These are phyloP conservation scores for Bipolaris oryzae DNA, from an alignment of 2,329 filamentous ascomycete genomes.

Conservation along the genomic window DNA sequence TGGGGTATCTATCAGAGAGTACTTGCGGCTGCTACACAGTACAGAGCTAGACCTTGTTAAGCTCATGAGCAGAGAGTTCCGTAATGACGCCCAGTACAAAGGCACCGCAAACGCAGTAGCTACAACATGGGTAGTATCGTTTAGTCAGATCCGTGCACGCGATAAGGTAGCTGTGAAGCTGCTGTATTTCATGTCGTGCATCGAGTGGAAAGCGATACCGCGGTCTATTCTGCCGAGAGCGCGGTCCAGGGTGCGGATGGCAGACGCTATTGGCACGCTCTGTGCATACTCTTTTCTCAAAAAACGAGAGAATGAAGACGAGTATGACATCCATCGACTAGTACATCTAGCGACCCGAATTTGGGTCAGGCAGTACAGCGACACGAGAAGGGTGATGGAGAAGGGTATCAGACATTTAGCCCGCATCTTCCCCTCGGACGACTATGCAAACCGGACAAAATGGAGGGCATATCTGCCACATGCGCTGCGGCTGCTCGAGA, in stretches of 20 bases:
- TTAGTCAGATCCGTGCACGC: conserved; percentile 41
- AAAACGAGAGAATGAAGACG: conserved; percentile 2
- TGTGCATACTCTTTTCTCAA: conserved; percentile 30
- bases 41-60: conserved; percentile 42
- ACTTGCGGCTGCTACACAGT: conserved; percentile 43
- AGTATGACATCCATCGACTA: conserved; percentile 19
- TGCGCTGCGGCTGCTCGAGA: background rate
- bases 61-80: conserved; percentile 50
- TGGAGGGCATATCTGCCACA: background rate
- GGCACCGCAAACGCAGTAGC: conserved; percentile 48
- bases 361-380: background rate
- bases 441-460: background rate
- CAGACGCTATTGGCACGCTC: conserved; percentile 30
- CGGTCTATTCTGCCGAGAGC: conserved; percentile 19
- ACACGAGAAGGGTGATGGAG: background rate
- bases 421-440: background rate
- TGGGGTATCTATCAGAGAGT: conserved; percentile 32
- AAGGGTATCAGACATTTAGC: background rate
- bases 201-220: conserved; percentile 28
- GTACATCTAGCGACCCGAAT: conserved; percentile 25
- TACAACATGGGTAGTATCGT: conserved; percentile 53
- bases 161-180: conserved; percentile 44
- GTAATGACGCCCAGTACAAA: conserved; percentile 46
- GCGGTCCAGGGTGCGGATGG: conserved; percentile 14
- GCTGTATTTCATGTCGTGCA: conserved; percentile 42